These are phyloP conservation scores for Epichloe scottii DNA, from an alignment of 2,329 filamentous ascomycete species.

Conservation along the genomic window DNA sequence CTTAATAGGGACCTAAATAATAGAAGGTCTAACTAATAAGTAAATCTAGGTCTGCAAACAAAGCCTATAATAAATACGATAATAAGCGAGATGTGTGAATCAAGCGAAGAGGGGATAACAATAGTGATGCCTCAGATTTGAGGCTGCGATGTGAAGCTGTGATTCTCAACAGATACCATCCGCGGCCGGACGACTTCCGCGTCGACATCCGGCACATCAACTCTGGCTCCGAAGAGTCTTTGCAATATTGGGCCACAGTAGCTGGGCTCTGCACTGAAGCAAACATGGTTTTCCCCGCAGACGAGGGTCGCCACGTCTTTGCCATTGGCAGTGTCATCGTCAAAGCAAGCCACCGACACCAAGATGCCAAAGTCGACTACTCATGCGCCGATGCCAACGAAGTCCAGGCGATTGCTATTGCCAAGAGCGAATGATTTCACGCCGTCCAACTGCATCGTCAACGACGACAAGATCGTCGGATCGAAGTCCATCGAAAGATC, in stretches of 20 bases:
- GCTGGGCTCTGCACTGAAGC: slow-evolving; percentile 18
- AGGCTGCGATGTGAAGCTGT: no score
- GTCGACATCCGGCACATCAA: slow-evolving; percentile 11
- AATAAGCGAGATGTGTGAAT: no score
- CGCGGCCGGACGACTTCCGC: slow-evolving; percentile 1
- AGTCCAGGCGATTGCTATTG: slow-evolving; percentile 20
- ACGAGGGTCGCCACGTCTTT: slow-evolving; percentile 26
- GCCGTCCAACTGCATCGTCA: slow-evolving; percentile 24
- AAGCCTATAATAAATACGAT: no score
- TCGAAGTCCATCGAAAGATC: slow-evolving; percentile 16
- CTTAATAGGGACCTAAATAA: no score
- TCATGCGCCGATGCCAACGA: slow-evolving; percentile 30
- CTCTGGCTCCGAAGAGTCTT: slow-evolving; percentile 12
- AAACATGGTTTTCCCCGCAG: slow-evolving; percentile 14
- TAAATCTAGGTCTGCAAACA: no score
- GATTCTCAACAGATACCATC: no score
- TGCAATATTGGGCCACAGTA: slow-evolving; percentile 20
- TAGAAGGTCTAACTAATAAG: no score
- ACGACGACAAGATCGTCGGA: slow-evolving; percentile 25
- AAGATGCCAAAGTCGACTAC: slow-evolving; percentile 16
- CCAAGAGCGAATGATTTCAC: slow-evolving; percentile 21
- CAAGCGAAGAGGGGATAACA: no score
- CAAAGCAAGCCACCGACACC: slow-evolving; percentile 24
- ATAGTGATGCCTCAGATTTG: no score
- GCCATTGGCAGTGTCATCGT: slow-evolving; percentile 27